These are phyloP conservation scores for Boletales sp. DNA, from an alignment of 768 basidiomycete genomes.

Conservation along the genomic window DNA sequence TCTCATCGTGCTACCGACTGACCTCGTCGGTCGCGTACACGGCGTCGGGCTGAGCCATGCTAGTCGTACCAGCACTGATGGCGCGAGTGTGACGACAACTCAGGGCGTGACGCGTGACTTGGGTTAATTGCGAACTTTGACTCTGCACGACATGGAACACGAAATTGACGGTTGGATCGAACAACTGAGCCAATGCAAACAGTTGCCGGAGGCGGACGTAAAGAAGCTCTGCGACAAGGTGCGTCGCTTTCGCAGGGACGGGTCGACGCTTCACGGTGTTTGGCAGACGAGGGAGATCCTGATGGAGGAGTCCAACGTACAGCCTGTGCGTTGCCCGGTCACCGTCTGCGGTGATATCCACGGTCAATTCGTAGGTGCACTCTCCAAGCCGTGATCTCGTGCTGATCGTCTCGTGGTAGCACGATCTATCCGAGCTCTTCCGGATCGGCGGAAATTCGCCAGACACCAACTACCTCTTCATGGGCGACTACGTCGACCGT, in stretches of 20 bases:
- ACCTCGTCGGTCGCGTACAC: constrained; percentile 89
- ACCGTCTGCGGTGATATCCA: constrained; percentile 99
- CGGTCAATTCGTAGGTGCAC: constrained; percentile 91
- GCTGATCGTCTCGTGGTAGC: constrained; percentile 53
- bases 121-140: constrained; percentile 21
- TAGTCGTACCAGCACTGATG: background rate
- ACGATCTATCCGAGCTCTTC: constrained; percentile 98
- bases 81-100: constrained; percentile 26
- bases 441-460: constrained; percentile 98
- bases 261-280: constrained; percentile 16
- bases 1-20: background rate
- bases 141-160: constrained; percentile 39
- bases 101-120: constrained; percentile 26
- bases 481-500: constrained; percentile 99
- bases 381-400: constrained; percentile 16
- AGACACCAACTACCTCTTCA: constrained; percentile 99
- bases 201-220: constrained; percentile 90
- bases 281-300: constrained; percentile 92
- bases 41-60: constrained; percentile 52
- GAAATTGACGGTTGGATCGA: constrained; percentile 98
- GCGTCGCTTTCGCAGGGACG: constrained; percentile 4
- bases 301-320: constrained; percentile 99
- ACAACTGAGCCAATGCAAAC: constrained; percentile 96
- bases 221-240: constrained; percentile 99
- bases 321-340: constrained; percentile 97